Conservation (phyloP, 371 early-diverging fungal genomes). For the Lichtheimia corymbifera region DNA sequence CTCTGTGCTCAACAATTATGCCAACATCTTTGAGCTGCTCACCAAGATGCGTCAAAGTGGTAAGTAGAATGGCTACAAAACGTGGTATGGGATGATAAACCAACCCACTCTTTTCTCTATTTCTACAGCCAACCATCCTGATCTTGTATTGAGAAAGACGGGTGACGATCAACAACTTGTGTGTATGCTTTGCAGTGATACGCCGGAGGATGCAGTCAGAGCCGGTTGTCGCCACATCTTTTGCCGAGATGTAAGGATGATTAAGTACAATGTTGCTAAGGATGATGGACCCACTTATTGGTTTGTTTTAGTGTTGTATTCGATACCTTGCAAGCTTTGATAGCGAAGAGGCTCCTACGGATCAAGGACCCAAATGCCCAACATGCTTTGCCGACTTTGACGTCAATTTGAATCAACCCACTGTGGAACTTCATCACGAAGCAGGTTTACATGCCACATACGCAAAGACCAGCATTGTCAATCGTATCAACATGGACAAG, state of each 20-base stretch:
- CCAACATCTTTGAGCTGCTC: conserved; percentile 85
- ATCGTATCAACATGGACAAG: conserved; percentile 85
- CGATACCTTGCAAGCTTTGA: conserved; percentile 47
- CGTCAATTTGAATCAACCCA: conserved; percentile 82
- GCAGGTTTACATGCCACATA: conserved; percentile 33
- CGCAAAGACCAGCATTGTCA: conserved; percentile 82
- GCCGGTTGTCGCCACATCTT: conserved; percentile 92
- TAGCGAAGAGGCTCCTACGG: conserved; percentile 9
- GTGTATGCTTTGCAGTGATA: conserved; percentile 90
- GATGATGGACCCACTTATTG: neutral
- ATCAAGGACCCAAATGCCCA: conserved; percentile 74
- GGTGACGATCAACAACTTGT: conserved; percentile 60
- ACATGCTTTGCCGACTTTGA: conserved; percentile 78
- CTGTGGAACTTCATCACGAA: conserved; percentile 37
- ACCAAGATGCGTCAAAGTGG: conserved; percentile 68
- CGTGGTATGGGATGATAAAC: neutral
- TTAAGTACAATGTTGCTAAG: neutral
- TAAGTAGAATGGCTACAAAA: conserved; percentile 20
- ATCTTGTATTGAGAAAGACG: conserved; percentile 66
- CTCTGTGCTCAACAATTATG: conserved; percentile 93
- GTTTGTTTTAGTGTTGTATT: conserved; percentile 26
- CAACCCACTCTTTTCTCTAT: conserved; percentile 19
- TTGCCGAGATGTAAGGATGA: conserved; percentile 68
- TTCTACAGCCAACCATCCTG: conserved; percentile 85
- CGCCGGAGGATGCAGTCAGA: conserved; percentile 80